Conservation (phyloP, 768 basidiomycete species). For the Phylloporus sp. region DNA sequence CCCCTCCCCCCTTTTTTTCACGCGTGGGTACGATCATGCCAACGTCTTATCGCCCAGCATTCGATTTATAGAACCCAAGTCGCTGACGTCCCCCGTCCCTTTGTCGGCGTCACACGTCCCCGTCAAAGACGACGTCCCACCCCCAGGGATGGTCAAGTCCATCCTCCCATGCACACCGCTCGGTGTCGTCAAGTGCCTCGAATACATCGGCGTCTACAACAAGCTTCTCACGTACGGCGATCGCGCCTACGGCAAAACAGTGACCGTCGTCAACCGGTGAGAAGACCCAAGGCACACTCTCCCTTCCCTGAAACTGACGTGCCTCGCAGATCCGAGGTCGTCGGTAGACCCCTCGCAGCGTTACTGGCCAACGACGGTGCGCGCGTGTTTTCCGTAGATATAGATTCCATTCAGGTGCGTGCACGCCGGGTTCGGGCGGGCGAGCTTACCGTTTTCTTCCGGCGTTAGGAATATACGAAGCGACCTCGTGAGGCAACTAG, state of each 20-base stretch:
- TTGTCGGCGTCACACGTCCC: conserved; percentile 27
- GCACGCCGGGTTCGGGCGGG: neutral
- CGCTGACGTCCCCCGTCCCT: conserved; percentile 48
- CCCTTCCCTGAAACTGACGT: conserved; percentile 3
- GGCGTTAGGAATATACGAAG: conserved; percentile 81
- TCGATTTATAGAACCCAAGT: conserved; percentile 81
- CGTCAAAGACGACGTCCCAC: conserved; percentile 55
- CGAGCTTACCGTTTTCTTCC: neutral
- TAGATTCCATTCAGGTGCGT: conserved; percentile 81
- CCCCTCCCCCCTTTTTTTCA: no score
- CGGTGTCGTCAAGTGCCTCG: conserved; percentile 93
- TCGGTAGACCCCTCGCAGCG: conserved; percentile 94
- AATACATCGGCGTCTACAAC: conserved; percentile 91
- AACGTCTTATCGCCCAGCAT: conserved; percentile 49
- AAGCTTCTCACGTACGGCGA: conserved; percentile 89
- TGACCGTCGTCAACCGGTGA: conserved; percentile 93
- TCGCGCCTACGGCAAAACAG: conserved; percentile 85
- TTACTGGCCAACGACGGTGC: conserved; percentile 95
- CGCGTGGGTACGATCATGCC: neutral
- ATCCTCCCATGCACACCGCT: conserved; percentile 97
- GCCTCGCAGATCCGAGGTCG: conserved; percentile 81
- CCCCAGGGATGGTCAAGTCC: conserved; percentile 86
- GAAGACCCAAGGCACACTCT: conserved; percentile 4
- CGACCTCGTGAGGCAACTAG: conserved; percentile 57
- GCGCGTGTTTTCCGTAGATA: conserved; percentile 90